Percentiles rank a stretch among this genome's conserved stretches.
Conservation (phyloP, 331 rosid species). For the Malus hybrid region DNA sequence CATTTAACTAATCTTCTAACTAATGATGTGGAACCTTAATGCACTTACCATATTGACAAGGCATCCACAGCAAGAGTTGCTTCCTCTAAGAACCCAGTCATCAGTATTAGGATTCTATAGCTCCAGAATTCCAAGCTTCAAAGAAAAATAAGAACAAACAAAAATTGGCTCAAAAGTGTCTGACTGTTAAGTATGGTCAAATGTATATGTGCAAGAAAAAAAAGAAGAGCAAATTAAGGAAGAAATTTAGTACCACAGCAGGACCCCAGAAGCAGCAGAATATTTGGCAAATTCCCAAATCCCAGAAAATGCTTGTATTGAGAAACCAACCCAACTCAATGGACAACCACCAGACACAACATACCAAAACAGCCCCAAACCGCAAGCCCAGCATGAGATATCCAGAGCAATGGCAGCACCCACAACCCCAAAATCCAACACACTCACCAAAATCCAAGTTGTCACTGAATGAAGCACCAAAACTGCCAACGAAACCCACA, state of each 20-base stretch:
- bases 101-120: constrained; percentile 16
- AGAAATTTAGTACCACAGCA: constrained; percentile 29
- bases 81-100: constrained; percentile 22
- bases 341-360: constrained; percentile 55
- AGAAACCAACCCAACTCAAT: constrained; percentile 64
- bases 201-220: neutral
- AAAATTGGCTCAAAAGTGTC: neutral
- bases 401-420: constrained; percentile 69
- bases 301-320: constrained; percentile 54
- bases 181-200: too few species aligned
- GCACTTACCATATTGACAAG: constrained; percentile 18
- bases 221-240: too few species aligned
- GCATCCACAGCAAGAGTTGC: constrained; percentile 28
- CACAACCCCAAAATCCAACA: constrained; percentile 45
- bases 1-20: too few species aligned
- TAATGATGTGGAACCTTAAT: too few species aligned
- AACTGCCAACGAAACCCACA: constrained; percentile 47
- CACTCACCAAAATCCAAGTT: constrained; percentile 45
- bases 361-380: constrained; percentile 41
- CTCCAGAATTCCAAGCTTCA: constrained; percentile 36
- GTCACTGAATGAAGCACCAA: constrained; percentile 27
- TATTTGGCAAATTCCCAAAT: constrained; percentile 64
- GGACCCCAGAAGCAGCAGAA: constrained; percentile 65
- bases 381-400: constrained; percentile 67
- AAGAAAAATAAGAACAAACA: neutral